Percentiles rank a stretch among this genome's conserved stretches.
Conservation (phyloP, 176 grass and related monocot genomes). For the Lolium perenne region DNA sequence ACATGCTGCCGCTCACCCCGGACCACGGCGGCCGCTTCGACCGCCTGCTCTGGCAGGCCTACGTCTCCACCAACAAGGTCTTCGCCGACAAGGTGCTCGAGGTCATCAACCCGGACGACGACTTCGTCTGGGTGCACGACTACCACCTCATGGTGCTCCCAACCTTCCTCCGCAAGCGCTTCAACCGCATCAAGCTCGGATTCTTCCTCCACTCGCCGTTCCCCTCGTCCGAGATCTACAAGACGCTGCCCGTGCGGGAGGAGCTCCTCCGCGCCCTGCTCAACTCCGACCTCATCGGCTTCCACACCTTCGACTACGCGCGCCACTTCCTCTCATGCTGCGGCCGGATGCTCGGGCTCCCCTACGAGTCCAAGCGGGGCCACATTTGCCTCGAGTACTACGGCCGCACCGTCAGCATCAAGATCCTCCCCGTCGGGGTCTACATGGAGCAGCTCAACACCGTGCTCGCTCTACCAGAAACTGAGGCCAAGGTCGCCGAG, state of each 20-base stretch:
- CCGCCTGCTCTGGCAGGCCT: constrained; percentile 83
- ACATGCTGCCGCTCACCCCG: constrained; percentile 90
- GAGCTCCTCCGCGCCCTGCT: constrained; percentile 83
- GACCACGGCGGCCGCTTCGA: constrained; percentile 95
- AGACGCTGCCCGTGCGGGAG: constrained; percentile 86
- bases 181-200: constrained; percentile 88
- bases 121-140: constrained; percentile 98
- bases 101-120: constrained; percentile 95
- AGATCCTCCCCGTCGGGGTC: constrained; percentile 85
- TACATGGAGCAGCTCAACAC: constrained; percentile 77
- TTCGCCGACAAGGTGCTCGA: constrained; percentile 94
- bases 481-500: constrained; percentile 70
- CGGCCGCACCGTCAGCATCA: constrained; percentile 92
- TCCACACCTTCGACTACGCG: constrained; percentile 98
- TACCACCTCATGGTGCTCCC: constrained; percentile 98
- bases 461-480: constrained; percentile 61
- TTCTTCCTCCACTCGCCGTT: constrained; percentile 95
- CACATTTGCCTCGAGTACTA: constrained; percentile 93
- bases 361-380: constrained; percentile 85
- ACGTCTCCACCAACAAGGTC: constrained; percentile 95
- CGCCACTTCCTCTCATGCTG: constrained; percentile 97
- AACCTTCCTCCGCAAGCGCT: constrained; percentile 88
- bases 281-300: constrained; percentile 94
- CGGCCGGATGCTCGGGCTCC: constrained; percentile 80
- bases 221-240: constrained; percentile 93